Evolutionary conservation across 106 monocot species (phyloP), one percentile per base, ranked within the genome.

Genomic region (Acanthochlamys bracteata): DNA sequence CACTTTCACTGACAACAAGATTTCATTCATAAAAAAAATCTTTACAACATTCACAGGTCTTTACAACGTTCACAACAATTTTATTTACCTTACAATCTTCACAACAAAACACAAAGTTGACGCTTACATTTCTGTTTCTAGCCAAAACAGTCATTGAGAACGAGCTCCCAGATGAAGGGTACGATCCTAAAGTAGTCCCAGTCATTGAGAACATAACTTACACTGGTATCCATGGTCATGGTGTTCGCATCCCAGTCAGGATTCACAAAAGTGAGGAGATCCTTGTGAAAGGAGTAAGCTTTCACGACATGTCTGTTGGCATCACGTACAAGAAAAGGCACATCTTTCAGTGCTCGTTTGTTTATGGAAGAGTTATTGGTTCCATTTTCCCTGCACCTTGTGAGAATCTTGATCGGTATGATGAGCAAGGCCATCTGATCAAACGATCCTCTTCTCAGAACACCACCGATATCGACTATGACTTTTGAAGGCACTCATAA

Each of bases 301-400:
- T 92, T 58, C 64, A 51, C 20, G 74, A 87, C 26, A 79, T 92
- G 76, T 70, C 78, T 12, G 76, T 92, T 0, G 92, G 87, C 11
- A 47, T 84, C 25, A 73, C 73, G n/a, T 74, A 91, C 76, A 86
- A 86, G 78, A 92, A 84, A 73, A 86, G 83, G 69, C 80, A 75
- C 53, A 71, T 83, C 39, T 92, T 92, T 49, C 86, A 83, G 67
- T 92, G 91, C 71, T 78, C 84, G 17, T 84, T 65, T 42, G 78
- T 92, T 0, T 54, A 92, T 64, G 92, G 92, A 10, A 75, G 79
- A 22, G 81, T 73, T 21, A 46, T 92, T 16, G 87, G 92, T 0
- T 53, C 76, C 16, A 57, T 92, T 25, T 92, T 72, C 69, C 92
- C 92, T 39, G 69, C 69, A 40, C 92, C 92, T 11, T 92, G 92